Conservation (phyloP, 768 basidiomycete species). For the Pleurotus tuoliensis region DNA sequence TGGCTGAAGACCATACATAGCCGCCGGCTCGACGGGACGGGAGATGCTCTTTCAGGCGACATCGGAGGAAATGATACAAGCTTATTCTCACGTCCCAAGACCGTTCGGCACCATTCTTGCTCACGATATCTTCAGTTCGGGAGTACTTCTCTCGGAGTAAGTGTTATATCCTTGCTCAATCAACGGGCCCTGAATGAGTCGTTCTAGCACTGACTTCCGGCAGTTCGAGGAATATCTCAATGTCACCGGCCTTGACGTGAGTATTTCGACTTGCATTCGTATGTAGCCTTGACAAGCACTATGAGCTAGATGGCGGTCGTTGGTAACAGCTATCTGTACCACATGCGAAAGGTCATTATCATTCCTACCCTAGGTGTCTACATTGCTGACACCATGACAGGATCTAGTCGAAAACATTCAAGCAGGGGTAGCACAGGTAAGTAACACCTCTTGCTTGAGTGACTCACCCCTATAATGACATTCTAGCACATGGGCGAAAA, state of each 20-base stretch:
- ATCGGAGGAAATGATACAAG: conserved; percentile 90
- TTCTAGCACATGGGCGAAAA: conserved; percentile 91
- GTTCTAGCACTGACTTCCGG: conserved; percentile 83
- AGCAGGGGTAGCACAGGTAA: conserved; percentile 67
- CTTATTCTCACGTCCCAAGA: conserved; percentile 80
- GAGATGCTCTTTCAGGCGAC: conserved; percentile 96
- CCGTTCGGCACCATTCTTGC: conserved; percentile 89
- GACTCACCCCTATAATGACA: not conserved
- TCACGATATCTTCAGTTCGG: conserved; percentile 90
- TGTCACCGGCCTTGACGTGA: conserved; percentile 86
- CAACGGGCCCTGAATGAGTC: not conserved
- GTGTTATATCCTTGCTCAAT: conserved; percentile 16
- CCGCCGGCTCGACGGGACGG: conserved; percentile 82
- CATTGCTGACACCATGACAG: conserved; percentile 22
- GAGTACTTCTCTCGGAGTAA: conserved; percentile 86
- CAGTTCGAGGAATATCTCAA: conserved; percentile 90
- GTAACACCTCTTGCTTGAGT: conserved; percentile 6
- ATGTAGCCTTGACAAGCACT: not conserved
- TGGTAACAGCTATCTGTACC: conserved; percentile 90
- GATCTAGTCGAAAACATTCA: conserved; percentile 85
- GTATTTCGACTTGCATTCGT: conserved; percentile 17
- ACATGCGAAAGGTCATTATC: conserved; percentile 68
- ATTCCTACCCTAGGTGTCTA: too few species aligned
- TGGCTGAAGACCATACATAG: conserved; percentile 29
- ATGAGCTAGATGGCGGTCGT: conserved; percentile 78